Conservation (phyloP, 2,329 filamentous ascomycete genomes). For the Aspergillus quadrilineatus region DNA sequence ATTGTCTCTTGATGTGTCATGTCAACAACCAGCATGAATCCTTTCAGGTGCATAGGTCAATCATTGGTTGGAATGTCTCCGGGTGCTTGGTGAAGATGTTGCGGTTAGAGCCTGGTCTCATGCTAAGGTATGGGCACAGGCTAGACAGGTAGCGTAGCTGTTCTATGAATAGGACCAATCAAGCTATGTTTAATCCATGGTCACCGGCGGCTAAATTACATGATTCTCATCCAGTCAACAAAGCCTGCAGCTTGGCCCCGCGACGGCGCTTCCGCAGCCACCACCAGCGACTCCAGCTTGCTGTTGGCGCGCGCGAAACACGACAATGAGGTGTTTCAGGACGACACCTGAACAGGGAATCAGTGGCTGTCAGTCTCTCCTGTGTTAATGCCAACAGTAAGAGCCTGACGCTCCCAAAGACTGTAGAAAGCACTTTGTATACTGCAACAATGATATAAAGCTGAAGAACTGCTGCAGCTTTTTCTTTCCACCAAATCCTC, state of each 20-base stretch:
- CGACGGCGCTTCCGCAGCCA: slow-evolving; percentile 10
- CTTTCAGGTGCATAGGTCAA: slow-evolving; percentile 4
- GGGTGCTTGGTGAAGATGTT: neutral
- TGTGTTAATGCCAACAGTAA: neutral
- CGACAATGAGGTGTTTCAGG: slow-evolving; percentile 11
- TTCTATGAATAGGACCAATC: slow-evolving; percentile 11
- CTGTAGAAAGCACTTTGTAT: slow-evolving; percentile 5
- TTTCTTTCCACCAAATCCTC: slow-evolving; percentile 5
- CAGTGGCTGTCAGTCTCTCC: slow-evolving; percentile 2
- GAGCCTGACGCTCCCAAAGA: neutral
- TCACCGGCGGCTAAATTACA: neutral
- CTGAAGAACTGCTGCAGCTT: slow-evolving; percentile 1
- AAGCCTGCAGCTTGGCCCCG: neutral
- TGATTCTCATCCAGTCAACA: slow-evolving; percentile 3
- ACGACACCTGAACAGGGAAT: slow-evolving; percentile 1
- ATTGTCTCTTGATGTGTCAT: slow-evolving; percentile 19
- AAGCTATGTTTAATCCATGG: slow-evolving; percentile 2
- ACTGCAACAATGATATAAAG: slow-evolving; percentile 6
- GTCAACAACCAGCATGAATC: slow-evolving; percentile 17
- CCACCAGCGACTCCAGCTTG: neutral
- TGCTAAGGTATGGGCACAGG: neutral
- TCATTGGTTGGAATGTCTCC: slow-evolving; percentile 12
- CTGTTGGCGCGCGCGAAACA: slow-evolving; percentile 13
- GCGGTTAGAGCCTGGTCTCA: neutral
- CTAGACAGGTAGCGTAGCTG: neutral